Base-by-base conservation (phyloP, 495 filamentous ascomycete genomes). In the Choiromyces venosus region DNA sequence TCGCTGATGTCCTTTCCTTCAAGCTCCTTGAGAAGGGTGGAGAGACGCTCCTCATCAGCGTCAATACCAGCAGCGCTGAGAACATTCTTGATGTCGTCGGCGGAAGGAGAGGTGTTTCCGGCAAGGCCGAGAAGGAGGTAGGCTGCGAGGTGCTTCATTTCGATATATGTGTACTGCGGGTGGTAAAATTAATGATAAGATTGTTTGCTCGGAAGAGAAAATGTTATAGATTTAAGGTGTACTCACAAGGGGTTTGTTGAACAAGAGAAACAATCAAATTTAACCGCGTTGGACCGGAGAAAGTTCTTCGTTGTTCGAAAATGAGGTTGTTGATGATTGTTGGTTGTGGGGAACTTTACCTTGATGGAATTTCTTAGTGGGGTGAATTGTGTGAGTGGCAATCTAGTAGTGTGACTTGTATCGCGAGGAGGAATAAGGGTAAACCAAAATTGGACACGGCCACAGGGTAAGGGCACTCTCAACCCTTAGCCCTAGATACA, bases 81-180 rank as follows among this genome's bases (percentile, higher is more conserved):
- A 82, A 99, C 94, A 72, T 79, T 85, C 88, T 94, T 96, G 86
- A 99, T 86, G 83, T 99, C 94, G 71, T 86, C 85, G 76, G 91
- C 92, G 68, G 92, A 93, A 78, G 95, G 95, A 69, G 89, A 89
- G 86, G 88, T 86, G 88, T 98, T 99, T 86, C 95, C 95, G 82
- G 88, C 95, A 79, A 98, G 89, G 87, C 86, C 86, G 85, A 97
- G 91, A 83, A 99, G 95, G 81, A 99, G 92, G 90, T 97, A 99
- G 83, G 95, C 94, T 83, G 95, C 96, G 86, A 99, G 91, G 87
- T 98, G 90, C 94, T 98, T 99, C 95, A 99, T 99, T 92, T 90
- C 94, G 70, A 42, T 68, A 86, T 85, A 74, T 70, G 84, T 56
- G 36, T 39, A 37, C 67, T 70, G 74, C 69, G 37, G 67, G 71